These are phyloP conservation scores for Aspergillus nomiae DNA, from an alignment of 2,329 filamentous ascomycete genomes.

Conservation along the genomic window DNA sequence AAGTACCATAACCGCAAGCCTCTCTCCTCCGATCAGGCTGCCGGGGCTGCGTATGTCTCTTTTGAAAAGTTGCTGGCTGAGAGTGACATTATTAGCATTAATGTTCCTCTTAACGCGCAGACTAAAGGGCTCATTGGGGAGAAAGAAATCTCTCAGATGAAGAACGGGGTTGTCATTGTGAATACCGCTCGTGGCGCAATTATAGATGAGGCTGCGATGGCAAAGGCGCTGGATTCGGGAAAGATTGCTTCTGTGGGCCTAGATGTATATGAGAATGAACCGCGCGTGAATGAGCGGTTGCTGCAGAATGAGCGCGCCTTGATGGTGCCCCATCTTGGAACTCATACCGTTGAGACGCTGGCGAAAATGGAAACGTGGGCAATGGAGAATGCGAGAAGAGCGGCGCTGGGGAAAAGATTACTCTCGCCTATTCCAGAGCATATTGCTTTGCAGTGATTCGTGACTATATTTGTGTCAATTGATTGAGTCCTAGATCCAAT, in stretches of 20 bases:
- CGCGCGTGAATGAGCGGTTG: no score
- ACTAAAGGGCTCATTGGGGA: constrained; percentile 46
- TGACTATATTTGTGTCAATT: background rate
- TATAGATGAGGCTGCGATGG: constrained; percentile 48
- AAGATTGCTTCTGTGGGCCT: constrained; percentile 50
- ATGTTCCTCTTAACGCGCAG: constrained; percentile 48
- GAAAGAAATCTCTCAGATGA: constrained; percentile 48
- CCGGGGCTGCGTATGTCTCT: constrained; percentile 38
- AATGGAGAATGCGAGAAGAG: background rate
- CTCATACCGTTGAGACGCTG: background rate
- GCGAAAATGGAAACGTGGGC: background rate
- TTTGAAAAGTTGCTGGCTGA: constrained; percentile 44
- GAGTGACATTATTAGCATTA: constrained; percentile 50
- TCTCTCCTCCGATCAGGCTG: constrained; percentile 39
- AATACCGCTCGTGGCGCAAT: constrained; percentile 52
- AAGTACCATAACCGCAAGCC: constrained; percentile 47
- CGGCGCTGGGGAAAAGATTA: background rate
- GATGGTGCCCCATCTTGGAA: background rate
- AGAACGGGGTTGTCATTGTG: constrained; percentile 47
- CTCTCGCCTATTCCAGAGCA: background rate
- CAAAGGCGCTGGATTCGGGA: constrained; percentile 46
- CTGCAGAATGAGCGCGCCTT: background rate
- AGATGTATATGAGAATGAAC: constrained; percentile 44
- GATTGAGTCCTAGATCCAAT: no score
- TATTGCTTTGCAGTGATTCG: background rate